Conservation (phyloP, 371 early-diverging fungal species). For the Blakeslea trispora region DNA sequence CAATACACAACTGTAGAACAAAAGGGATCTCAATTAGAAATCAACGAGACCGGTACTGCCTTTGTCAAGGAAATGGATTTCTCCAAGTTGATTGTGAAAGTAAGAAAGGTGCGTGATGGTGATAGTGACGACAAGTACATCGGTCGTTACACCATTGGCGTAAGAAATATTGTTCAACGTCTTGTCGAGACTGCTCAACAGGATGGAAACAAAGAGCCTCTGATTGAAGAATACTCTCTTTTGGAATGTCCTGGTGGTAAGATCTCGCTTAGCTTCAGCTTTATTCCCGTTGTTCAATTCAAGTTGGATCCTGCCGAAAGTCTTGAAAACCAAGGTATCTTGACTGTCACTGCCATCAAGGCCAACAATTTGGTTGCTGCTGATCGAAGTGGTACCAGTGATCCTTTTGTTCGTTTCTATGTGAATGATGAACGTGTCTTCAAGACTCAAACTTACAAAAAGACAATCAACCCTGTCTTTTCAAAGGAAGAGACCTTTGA, state of each 20-base stretch:
- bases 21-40: conserved; percentile 39
- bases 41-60: conserved; percentile 47
- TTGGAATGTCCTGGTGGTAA: conserved; percentile 35
- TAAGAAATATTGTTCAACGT: conserved; percentile 34
- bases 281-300: conserved; percentile 46
- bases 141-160: conserved; percentile 25
- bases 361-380: conserved; percentile 50
- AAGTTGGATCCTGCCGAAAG: conserved; percentile 49
- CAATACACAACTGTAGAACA: conserved; percentile 43
- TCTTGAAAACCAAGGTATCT: conserved; percentile 53
- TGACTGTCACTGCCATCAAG: conserved; percentile 46
- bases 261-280: conserved; percentile 40
- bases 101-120: conserved; percentile 34
- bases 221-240: conserved; percentile 26
- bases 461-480: conserved; percentile 83
- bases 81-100: conserved; percentile 37
- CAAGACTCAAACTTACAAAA: conserved; percentile 80
- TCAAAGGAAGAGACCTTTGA: conserved; percentile 69
- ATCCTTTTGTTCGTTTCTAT: conserved; percentile 80
- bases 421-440: conserved; percentile 75
- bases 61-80: conserved; percentile 57
- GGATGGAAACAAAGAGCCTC: conserved; percentile 17
- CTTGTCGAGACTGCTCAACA: conserved; percentile 17
- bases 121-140: conserved; percentile 39
- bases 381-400: conserved; percentile 69